Conservation (phyloP, 1,139 yeast genomes). For the Saccharomyces hybrid region DNA sequence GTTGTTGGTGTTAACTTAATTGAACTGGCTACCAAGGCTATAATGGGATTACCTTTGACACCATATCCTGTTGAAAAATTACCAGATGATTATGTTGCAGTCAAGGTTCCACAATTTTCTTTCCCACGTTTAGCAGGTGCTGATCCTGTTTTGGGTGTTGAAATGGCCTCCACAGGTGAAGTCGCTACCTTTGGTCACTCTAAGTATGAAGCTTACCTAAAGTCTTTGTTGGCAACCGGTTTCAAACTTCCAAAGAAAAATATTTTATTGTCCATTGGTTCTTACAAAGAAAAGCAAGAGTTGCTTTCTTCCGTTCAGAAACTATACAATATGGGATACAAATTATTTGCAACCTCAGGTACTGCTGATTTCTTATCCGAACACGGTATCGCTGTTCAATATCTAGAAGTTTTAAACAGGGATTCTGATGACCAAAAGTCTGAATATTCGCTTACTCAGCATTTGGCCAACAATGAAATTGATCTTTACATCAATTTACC, state of each 20-base stretch:
- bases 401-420: conserved; percentile 73
- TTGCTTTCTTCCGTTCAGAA: conserved; percentile 80
- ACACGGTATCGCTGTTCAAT: conserved; percentile 88
- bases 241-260: conserved; percentile 93
- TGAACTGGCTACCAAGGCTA: conserved; percentile 96
- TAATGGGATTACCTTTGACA: conserved; percentile 76
- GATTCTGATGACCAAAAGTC: conserved; percentile 71
- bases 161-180: conserved; percentile 99
- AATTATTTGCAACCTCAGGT: conserved; percentile 95
- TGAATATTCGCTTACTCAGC: conserved; percentile 92
- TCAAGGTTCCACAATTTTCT: conserved; percentile 96
- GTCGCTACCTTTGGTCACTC: conserved; percentile 95
- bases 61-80: conserved; percentile 86
- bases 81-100: conserved; percentile 92
- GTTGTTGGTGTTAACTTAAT: conserved; percentile 94
- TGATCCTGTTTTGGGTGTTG: conserved; percentile 96
- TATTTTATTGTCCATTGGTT: conserved; percentile 88
- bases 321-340: conserved; percentile 76
- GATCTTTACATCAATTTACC: conserved; percentile 95
- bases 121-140: conserved; percentile 98
- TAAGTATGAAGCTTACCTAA: conserved; percentile 94
- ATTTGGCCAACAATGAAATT: conserved; percentile 91
- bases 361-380: conserved; percentile 97
- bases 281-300: conserved; percentile 94
- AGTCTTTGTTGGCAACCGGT: conserved; percentile 90